These are phyloP conservation scores for Erysimum cheiranthoides DNA, from an alignment of 345 rosid genomes.

Conservation along the genomic window DNA sequence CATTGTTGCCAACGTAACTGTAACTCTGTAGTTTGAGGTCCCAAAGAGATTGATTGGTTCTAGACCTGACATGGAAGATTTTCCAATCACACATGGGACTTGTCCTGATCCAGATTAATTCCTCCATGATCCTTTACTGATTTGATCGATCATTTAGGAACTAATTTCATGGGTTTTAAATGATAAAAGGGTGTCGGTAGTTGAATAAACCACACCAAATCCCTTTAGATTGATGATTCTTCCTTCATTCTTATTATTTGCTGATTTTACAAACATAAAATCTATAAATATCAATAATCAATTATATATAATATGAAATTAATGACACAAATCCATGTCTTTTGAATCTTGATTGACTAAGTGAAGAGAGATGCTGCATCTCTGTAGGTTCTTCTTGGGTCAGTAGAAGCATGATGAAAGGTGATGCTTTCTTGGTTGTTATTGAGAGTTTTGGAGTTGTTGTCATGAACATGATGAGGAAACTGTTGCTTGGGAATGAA, in stretches of 20 bases:
- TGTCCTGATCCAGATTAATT: conserved; percentile 32
- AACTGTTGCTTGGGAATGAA: conserved; percentile 52
- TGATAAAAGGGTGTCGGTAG: background rate
- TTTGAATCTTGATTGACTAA: conserved; percentile 35
- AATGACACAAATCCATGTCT: conserved; percentile 38
- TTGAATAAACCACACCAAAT: conserved; percentile 37
- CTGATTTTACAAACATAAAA: conserved; percentile 34
- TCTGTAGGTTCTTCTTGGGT: conserved; percentile 48
- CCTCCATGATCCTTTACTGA: background rate
- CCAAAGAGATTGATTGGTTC: conserved; percentile 32
- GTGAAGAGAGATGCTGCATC: conserved; percentile 50
- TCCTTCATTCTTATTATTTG: conserved; percentile 37
- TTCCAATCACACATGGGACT: conserved; percentile 39
- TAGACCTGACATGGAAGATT: conserved; percentile 30
- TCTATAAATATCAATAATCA: conserved; percentile 34
- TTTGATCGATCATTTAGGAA: conserved; percentile 2
- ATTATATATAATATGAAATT: conserved; percentile 37
- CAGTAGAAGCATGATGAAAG: conserved; percentile 37
- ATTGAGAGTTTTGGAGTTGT: conserved; percentile 35
- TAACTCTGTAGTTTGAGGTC: conserved; percentile 37
- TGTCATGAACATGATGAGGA: conserved; percentile 36
- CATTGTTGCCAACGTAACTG: conserved; percentile 44
- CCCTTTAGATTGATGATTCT: conserved; percentile 40
- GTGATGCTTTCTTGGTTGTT: conserved; percentile 30
- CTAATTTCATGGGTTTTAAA: background rate